phyloP scores from a whole-genome alignment of 805 yeast species.

The Zygosaccharomyces bisporus region DNA sequence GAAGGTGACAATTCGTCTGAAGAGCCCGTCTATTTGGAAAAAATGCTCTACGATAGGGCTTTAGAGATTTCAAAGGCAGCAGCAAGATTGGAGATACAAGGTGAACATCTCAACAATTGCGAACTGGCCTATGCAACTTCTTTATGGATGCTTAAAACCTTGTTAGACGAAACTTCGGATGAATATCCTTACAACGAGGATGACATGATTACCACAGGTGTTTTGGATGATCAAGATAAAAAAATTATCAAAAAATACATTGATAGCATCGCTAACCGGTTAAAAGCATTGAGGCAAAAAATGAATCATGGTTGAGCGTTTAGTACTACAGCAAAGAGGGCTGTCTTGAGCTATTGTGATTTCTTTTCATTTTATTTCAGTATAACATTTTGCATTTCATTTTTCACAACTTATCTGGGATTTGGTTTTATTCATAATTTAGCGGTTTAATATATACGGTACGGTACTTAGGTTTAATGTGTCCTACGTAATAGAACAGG shows the following conservation, averaged over 20 bases:
- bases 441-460: not conserved
- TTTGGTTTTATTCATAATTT: conserved; percentile 3
- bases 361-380: not conserved
- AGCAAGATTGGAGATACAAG: conserved; percentile 79
- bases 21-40: conserved; percentile 61
- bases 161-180: conserved; percentile 50
- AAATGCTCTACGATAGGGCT: conserved; percentile 86
- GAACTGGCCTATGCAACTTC: conserved; percentile 88
- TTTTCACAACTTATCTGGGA: conserved; percentile 1
- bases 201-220: conserved; percentile 37
- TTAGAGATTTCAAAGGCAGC: conserved; percentile 89
- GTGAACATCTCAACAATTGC: conserved; percentile 58
- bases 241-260: conserved; percentile 77
- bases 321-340: not conserved
- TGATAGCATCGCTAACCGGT: conserved; percentile 74
- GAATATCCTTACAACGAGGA: conserved; percentile 21
- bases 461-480: conserved; percentile 1
- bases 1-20: conserved; percentile 15
- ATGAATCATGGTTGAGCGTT: conserved; percentile 25
- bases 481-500: not conserved
- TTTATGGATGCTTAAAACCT: conserved; percentile 91
- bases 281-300: conserved; percentile 66
- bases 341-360: too few relatives aligned
- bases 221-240: conserved; percentile 67
- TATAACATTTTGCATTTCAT: conserved; percentile 4